Evolutionary conservation across 78 protist genomes (phyloP), one percentile per base, ranked within the genome.

Genomic region (Protostelium mycophagum): DNA sequence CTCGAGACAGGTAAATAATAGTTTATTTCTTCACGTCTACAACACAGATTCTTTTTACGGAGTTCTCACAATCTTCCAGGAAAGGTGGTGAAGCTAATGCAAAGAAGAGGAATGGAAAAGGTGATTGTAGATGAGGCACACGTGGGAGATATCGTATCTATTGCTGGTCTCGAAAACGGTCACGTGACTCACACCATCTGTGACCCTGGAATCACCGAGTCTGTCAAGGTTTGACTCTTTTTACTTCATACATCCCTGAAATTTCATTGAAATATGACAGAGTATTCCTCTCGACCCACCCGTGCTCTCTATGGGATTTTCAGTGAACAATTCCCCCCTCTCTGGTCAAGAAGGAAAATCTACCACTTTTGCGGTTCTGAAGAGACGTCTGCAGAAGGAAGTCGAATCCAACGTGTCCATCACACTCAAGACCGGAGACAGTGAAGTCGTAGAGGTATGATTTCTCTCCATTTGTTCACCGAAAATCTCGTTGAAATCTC

Each of bases 141-240:
- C 31, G 96, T 97, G 34, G 99, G 99, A 36, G 98, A 98, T 38
- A 97, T 98, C 83, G 91, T 97, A 5, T 90, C 96, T 85, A 28
- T 97, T 28, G 92, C 96, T 1, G 97, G 98, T 63, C 87, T 95
- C 85, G 0, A 83, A 1, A 89, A 35, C 28, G 89, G 93, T 63
- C 85, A 88, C 35, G 97, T 96, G 34, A 97, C 96, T 28, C 93
- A 96, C 90, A 92, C 97, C 0, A 28, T 97, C n/a, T 63, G 87
- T 36, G 93, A 88, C 1, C 91, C 51, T 9, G 85, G 88, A 25
- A 83, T 88, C 34, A 83, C 90, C 31, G 38, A 38, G 85, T 88
- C 94, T 38, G 88, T 89, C 73, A 28, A 25, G 35, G 95, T 92
- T 25, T 23, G 86, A 1, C 34, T 28, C 34, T 63, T 23, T 63